Evolutionary conservation across 2,329 filamentous ascomycete genomes (phyloP), one percentile per base, ranked within the genome.

Genomic region (Colletotrichum sojae): DNA sequence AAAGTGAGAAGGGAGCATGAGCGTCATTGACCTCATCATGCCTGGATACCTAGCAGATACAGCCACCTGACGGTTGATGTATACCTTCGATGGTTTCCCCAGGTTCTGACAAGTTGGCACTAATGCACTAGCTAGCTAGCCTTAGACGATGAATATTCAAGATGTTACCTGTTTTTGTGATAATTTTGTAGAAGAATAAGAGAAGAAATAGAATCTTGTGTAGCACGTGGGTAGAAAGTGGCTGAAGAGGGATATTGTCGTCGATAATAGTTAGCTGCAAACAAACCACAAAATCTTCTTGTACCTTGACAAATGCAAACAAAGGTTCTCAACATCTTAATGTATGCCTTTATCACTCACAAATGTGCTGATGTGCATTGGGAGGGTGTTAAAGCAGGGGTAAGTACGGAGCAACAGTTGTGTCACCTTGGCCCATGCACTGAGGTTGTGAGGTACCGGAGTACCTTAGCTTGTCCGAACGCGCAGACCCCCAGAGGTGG

Each of bases 341-440:
- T 49, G 59, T 16, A 40, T 46, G 46, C 51, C 36, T 52, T 52
- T 45, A 57, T 58, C 39, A 48, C 43, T 64, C 60, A 64, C n/a
- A 68, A 55, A 43, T 68, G 22, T 64, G 65, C 39, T 16, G 60
- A 64, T 59, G 54, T 69, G 66, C 66, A 69, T 55, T n/a, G 16
- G 52, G 49, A 43, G 43, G 62, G 39, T 69, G 67, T 45, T 52
- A 61, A 69, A 69, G 67, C 67, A 69, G 67, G 67, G 67, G 67
- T 69, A 69, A 46, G 63, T 60, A 16, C 16, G 16, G 45, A 46
- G 13, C 6, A 52, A 36, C 46, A 53, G 43, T 18, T 66, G 63
- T 67, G 63, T 61, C 51, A 69, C 62, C 15, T 15, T 61, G 56
- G 63, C 25, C 63, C 12, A 63, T 69, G 67, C 67, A 20, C 15